Conservation (phyloP, 2,329 filamentous ascomycete genomes). For the Venturia aucupariae region DNA sequence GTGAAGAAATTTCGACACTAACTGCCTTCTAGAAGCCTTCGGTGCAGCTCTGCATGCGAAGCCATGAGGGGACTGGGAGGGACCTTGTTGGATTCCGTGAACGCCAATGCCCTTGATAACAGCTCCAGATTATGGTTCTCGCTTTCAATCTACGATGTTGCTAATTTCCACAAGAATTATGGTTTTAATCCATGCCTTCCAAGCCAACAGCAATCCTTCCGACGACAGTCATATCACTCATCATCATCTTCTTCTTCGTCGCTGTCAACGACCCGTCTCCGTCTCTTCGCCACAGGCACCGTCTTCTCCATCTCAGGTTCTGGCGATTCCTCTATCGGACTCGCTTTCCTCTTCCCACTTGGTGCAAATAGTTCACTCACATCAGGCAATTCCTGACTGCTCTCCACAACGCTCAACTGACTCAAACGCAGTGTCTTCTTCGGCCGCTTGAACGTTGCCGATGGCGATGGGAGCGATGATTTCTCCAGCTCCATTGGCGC, state of each 20-base stretch:
- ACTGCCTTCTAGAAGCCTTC: neutral
- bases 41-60: neutral
- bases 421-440: slow-evolving; percentile 3
- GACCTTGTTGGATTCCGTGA: neutral
- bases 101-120: too few relatives aligned
- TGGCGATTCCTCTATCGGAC: neutral
- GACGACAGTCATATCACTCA: neutral
- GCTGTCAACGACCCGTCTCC: slow-evolving; percentile 10
- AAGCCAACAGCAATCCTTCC: neutral
- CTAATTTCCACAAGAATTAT: neutral
- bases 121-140: too few relatives aligned
- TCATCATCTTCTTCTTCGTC: slow-evolving; percentile 18
- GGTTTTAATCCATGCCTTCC: neutral
- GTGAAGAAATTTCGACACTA: neutral
- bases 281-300: slow-evolving; percentile 3
- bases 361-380: neutral
- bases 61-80: neutral
- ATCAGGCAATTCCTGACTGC: slow-evolving; percentile 13
- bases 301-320: slow-evolving; percentile 4
- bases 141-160: too few relatives aligned
- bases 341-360: neutral
- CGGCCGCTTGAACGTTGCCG: neutral
- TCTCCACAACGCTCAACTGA: slow-evolving; percentile 11
- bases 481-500: slow-evolving; percentile 2
- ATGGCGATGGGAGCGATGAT: slow-evolving; percentile 10